Conservation (phyloP, 208 protist genomes). For the Kentomonas sorsogonicus region DNA sequence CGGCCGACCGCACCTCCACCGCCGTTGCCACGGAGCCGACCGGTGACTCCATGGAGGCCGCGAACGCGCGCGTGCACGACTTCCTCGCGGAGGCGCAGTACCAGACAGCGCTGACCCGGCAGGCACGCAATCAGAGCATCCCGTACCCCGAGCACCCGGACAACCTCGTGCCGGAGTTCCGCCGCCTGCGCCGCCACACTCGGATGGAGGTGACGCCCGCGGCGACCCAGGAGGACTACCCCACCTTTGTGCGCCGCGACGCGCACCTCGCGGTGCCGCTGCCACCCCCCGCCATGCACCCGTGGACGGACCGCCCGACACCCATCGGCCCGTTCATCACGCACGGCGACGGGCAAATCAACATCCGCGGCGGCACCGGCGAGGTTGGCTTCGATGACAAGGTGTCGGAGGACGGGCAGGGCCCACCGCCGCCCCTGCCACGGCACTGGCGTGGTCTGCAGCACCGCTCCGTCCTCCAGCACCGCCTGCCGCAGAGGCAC, state of each 20-base stretch:
- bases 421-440: constrained; percentile 15
- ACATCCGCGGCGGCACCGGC: constrained; percentile 57
- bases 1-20: too few relatives aligned
- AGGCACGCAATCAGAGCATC: constrained; percentile 48
- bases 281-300: constrained; percentile 34
- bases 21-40: too few relatives aligned
- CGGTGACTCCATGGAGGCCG: constrained; percentile 1
- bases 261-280: constrained; percentile 47
- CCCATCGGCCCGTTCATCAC: constrained; percentile 67
- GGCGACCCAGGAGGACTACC: constrained; percentile 36
- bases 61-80: constrained; percentile 44
- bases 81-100: constrained; percentile 59
- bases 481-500: constrained; percentile 58
- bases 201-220: constrained; percentile 26
- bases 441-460: constrained; percentile 57
- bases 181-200: constrained; percentile 56
- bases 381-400: constrained; percentile 79
- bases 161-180: constrained; percentile 48
- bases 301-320: constrained; percentile 66
- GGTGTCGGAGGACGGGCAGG: constrained; percentile 1
- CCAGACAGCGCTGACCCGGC: constrained; percentile 32
- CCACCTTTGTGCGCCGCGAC: constrained; percentile 51
- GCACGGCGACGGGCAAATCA: constrained; percentile 79
- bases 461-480: constrained; percentile 54
- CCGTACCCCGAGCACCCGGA: constrained; percentile 63